Base-by-base conservation (phyloP, 2,329 filamentous ascomycete genomes). In the Ceratocystis alfenasii region DNA sequence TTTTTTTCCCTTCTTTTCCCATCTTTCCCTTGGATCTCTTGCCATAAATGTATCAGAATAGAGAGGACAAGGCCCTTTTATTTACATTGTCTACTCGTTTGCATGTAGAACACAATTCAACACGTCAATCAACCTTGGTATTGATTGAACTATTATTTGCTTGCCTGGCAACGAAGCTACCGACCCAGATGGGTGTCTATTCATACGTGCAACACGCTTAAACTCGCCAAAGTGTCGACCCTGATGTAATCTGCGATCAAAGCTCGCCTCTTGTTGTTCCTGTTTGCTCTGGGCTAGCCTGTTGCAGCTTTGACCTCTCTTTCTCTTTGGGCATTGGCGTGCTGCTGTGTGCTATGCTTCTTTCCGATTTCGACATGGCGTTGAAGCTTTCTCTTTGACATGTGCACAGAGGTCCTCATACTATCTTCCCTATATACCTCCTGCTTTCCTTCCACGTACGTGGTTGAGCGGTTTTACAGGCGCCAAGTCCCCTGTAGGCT, bases 361-460 rank as follows among this genome's bases (percentile, higher is more conserved):
- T 15, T 15, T 12, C 10, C 36, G 36, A 41, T 15, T 41, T 12
- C 17, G 17, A 20, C 6, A 36, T 59, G 55, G 20, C 55, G 28
- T 59, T 59, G 55, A 59, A 41, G 36, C 36, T 15, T 41, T 41
- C 12, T 15, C 33, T 36, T 59, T 59, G 55, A 59, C 55, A 59
- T 59, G 55, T 36, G 25, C 33, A 59, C 33, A 41, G 36, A 41
- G 36, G 36, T 15, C 20, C n/a, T 22, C 46, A 17, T 48, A 48
- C 46, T 48, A n/a, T 50, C n/a, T 50, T 22, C 22, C 22, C 36
- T 12, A 12, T 15, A 12, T 41, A 41, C 22, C 8, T 22, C n/a
- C 17, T 50, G n/a, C 30, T 20, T 50, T 25, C 12, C 48, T 25
- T 57, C 4, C 15, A 6, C 10, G 0, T 17, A 8, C 30, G 28